A percentile compares a stretch with the other conserved stretches of the same genome.
Evolutionary conservation across 192 early-diverging fungal species (phyloP).

Genomic region (Lunasporangiospora selenospora): DNA sequence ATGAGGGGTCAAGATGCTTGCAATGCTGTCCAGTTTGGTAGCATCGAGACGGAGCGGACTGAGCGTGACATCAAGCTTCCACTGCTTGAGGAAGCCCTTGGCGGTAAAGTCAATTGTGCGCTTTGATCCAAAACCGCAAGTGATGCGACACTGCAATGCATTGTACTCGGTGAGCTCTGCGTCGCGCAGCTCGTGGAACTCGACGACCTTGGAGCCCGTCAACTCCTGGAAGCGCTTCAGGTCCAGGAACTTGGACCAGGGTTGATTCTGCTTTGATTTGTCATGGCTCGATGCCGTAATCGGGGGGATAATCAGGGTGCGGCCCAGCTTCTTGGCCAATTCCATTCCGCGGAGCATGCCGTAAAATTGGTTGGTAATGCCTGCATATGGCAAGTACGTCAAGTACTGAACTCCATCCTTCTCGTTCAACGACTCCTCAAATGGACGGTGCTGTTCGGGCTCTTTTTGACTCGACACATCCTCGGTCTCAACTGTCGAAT

Average conservation of each 20-base stretch:
- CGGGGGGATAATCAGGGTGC: constrained; percentile 40
- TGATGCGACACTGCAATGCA: constrained; percentile 29
- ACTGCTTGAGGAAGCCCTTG: constrained; percentile 47
- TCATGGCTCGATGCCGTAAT: constrained; percentile 46
- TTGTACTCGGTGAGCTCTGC: constrained; percentile 25
- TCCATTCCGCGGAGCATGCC: constrained; percentile 47
- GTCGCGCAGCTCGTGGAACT: constrained; percentile 38
- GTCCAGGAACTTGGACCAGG: constrained; percentile 49
- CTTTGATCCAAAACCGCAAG: constrained; percentile 47
- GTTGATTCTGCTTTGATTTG: constrained; percentile 49
- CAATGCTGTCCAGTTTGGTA: constrained; percentile 30
- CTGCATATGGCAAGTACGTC: constrained; percentile 43
- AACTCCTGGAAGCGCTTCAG: constrained; percentile 33
- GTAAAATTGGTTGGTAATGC: constrained; percentile 48
- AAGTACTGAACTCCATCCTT: constrained; percentile 16
- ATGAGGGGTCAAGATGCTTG: constrained; percentile 15
- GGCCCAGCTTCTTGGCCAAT: constrained; percentile 29
- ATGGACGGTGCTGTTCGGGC: constrained; percentile 11
- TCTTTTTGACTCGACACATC: background rate
- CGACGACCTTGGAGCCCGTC: constrained; percentile 43
- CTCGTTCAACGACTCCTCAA: constrained; percentile 25
- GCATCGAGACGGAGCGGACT: constrained; percentile 17
- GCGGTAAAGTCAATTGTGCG: constrained; percentile 45
- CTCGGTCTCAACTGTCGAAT: background rate
- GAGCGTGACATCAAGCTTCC: constrained; percentile 33